A percentile compares a stretch with the other conserved stretches of the same genome.
Evolutionary conservation across 257 asterid genomes (phyloP).

Genomic region (Ajuga chamaepitys): DNA sequence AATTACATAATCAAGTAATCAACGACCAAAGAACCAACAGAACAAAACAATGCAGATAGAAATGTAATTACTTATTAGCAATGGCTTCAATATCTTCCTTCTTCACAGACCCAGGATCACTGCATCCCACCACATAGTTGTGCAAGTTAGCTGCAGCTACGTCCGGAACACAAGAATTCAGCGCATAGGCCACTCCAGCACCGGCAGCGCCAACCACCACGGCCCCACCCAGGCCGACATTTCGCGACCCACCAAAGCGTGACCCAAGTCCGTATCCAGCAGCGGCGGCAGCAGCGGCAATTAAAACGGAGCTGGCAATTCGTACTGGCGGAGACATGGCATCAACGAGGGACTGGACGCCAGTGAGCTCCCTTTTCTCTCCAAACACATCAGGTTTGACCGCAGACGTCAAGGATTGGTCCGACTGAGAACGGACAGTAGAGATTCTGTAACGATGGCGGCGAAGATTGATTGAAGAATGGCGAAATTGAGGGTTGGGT

Average conservation of each 20-base stretch:
- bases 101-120: conserved; percentile 59
- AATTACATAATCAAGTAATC: not conserved
- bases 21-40: not conserved
- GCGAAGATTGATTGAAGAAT: conserved; percentile 23
- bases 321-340: conserved; percentile 71
- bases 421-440: conserved; percentile 25
- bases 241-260: conserved; percentile 66
- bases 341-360: conserved; percentile 65
- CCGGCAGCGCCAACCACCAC: conserved; percentile 78
- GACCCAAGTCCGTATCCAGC: conserved; percentile 87
- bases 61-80: conserved; percentile 38
- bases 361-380: conserved; percentile 53
- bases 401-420: conserved; percentile 17
- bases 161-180: conserved; percentile 79
- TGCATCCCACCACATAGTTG: conserved; percentile 71
- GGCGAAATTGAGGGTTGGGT: conserved; percentile 27
- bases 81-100: conserved; percentile 87
- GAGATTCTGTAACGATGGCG: conserved; percentile 34
- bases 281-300: conserved; percentile 63
- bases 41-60: not conserved
- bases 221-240: conserved; percentile 77
- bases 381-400: conserved; percentile 60
- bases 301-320: conserved; percentile 64
- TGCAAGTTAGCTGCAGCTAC: conserved; percentile 85
- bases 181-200: conserved; percentile 77